Base-by-base conservation (phyloP, 2,329 filamentous ascomycete genomes). In the Talaromyces sp. region DNA sequence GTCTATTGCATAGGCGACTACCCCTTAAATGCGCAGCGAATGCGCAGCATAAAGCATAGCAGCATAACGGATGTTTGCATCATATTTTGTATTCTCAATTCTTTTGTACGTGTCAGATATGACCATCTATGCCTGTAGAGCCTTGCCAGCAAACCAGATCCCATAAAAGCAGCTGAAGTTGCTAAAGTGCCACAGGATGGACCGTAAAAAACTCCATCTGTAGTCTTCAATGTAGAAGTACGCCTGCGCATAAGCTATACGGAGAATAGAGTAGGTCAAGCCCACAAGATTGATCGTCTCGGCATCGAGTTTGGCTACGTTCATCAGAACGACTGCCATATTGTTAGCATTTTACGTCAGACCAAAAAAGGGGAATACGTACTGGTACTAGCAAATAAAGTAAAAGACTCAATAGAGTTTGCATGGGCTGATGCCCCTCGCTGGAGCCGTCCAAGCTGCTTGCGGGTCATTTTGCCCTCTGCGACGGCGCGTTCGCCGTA, bases 351-450 rank as follows among this genome's bases (percentile, higher is more conserved):
- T n/a, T n/a, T 15, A 25, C 11, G 50, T 8, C 17, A 27, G 5
- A 19, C 10, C 1, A 35, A 56, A 4, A 2, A 63, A 31, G 19
- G 19, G 22, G 25, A 58, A 31, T 3, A 70, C 72, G n/a, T 68
- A 74, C 72, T 70, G 0, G 74, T 74, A 4, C 71, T 77, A 15
- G 75, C 74, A 64, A 81, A 77, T 1, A 81, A 66, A 0, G 77
- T 67, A 63, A 71, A 80, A 8, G 77, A 70, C 68, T 81, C 79
- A 1, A 83, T 76, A 0, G 79, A 76, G 63, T 84, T 85, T 13
- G 79, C 79, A 66, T 81, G 79, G n/a, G 81, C 81, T 4, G 75
- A 69, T 65, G 83, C 79, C 67, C 78, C 77, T 35, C 82, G 78
- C 59, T 75, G 76, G 19, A 84, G 69, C 73, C 77, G 79, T 3